Percentiles rank a stretch among this genome's conserved stretches.
Evolutionary conservation across 2,329 filamentous ascomycete species (phyloP).

Genomic region (Colletotrichum zoysiae): DNA sequence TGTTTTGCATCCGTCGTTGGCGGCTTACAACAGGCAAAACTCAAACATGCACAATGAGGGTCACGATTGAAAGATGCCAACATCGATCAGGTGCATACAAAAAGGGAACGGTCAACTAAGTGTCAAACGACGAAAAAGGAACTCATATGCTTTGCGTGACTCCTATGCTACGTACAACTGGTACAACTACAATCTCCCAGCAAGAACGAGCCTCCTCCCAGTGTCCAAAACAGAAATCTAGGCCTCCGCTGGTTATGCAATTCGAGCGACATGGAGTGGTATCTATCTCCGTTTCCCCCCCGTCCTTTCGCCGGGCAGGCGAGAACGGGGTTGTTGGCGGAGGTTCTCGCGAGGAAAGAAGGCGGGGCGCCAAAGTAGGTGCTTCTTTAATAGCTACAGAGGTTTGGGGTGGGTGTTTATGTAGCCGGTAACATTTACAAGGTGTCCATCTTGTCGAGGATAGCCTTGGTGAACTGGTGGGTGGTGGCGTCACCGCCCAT

Average conservation of each 20-base stretch:
- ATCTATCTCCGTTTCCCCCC: conserved; percentile 22
- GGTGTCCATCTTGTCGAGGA: conserved; percentile 95
- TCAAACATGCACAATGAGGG: too few species aligned
- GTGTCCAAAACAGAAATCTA: conserved; percentile 41
- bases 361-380: conserved; percentile 23
- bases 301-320: conserved; percentile 7
- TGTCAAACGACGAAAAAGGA: conserved; percentile 32
- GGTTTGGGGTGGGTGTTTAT: neutral
- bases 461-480: conserved; percentile 93
- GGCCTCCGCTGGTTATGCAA: conserved; percentile 36
- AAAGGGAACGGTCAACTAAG: neutral
- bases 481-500: conserved; percentile 94
- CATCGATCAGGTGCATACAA: neutral
- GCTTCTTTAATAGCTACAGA: conserved; percentile 34
- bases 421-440: conserved; percentile 61
- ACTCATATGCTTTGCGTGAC: conserved; percentile 44
- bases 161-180: conserved; percentile 44
- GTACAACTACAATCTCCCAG: conserved; percentile 43
- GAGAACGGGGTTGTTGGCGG: neutral
- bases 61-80: neutral
- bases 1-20: neutral
- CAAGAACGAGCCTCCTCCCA: conserved; percentile 35
- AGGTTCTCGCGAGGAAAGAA: conserved; percentile 17
- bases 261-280: conserved; percentile 33
- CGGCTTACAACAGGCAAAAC: neutral